A percentile compares a stretch with the other conserved stretches of the same genome.
Evolutionary conservation across 2,329 filamentous ascomycete genomes (phyloP).

Genomic region (Trichoderma sp.): DNA sequence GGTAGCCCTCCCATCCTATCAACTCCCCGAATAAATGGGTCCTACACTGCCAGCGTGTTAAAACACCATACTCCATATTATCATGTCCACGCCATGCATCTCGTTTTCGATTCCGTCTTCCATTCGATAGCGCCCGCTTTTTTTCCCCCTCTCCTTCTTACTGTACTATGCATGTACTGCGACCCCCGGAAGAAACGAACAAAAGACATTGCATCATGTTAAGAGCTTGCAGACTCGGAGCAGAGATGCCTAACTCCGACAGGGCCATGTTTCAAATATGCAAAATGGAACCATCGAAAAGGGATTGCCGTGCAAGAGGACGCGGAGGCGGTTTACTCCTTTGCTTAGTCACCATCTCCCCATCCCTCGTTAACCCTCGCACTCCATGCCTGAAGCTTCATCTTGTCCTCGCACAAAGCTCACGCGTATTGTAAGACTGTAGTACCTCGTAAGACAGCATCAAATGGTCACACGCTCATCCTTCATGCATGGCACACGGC

Average conservation of each 20-base stretch:
- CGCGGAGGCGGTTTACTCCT: neutral
- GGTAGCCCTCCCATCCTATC: conserved; percentile 31
- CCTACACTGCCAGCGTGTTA: conserved; percentile 12
- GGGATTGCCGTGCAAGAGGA: neutral
- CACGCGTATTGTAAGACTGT: too few relatives aligned
- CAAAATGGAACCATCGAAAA: neutral
- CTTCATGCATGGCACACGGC: neutral
- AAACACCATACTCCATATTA: neutral
- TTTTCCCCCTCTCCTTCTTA: too few relatives aligned
- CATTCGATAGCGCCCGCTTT: too few relatives aligned
- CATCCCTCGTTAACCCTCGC: neutral
- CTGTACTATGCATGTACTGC: too few relatives aligned
- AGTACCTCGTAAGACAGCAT: neutral
- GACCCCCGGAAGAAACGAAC: too few relatives aligned
- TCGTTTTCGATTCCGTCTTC: neutral
- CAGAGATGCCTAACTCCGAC: neutral
- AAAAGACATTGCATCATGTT: too few relatives aligned
- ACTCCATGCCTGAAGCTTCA: too few relatives aligned
- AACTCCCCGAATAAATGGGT: conserved; percentile 9
- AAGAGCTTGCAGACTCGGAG: neutral
- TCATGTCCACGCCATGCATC: neutral
- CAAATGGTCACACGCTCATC: neutral
- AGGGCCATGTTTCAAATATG: neutral
- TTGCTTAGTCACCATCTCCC: neutral
- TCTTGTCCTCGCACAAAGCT: too few relatives aligned